A percentile compares a stretch with the other conserved stretches of the same genome.
phyloP scores from a whole-genome alignment of 495 filamentous ascomycete species.

The Parathielavia hyrcaniae region DNA sequence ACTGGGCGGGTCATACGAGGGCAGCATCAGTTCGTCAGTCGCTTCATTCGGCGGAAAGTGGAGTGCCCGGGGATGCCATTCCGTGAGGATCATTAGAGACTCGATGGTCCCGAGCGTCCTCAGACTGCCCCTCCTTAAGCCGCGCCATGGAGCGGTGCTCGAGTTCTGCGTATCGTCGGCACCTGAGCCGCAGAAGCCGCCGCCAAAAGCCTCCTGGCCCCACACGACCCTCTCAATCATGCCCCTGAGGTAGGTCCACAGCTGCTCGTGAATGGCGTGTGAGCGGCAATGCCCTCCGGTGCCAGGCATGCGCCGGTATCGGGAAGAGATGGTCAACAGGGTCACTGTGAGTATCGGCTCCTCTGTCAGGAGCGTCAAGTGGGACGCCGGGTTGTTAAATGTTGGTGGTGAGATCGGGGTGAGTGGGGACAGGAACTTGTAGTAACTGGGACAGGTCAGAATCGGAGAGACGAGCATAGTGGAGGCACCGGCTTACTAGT shows the following conservation, averaged over 20 bases:
- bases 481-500: slow-evolving; percentile 56
- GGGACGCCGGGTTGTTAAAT: slow-evolving; percentile 65
- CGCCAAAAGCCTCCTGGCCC: slow-evolving; percentile 91
- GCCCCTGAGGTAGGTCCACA: slow-evolving; percentile 90
- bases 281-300: slow-evolving; percentile 76
- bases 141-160: slow-evolving; percentile 54
- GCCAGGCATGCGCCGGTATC: slow-evolving; percentile 72
- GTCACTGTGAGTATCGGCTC: slow-evolving; percentile 90
- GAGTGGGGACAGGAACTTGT: slow-evolving; percentile 77
- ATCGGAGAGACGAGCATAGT: neutral
- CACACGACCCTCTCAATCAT: slow-evolving; percentile 93
- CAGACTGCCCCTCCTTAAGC: slow-evolving; percentile 64
- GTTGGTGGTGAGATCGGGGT: slow-evolving; percentile 87
- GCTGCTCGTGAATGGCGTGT: slow-evolving; percentile 85
- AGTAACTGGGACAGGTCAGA: slow-evolving; percentile 56
- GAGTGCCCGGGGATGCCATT: slow-evolving; percentile 92
- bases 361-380: slow-evolving; percentile 71
- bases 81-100: slow-evolving; percentile 84
- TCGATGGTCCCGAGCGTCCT: slow-evolving; percentile 90
- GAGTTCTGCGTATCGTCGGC: slow-evolving; percentile 58
- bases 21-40: slow-evolving; percentile 54
- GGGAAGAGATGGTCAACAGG: slow-evolving; percentile 80
- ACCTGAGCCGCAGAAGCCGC: slow-evolving; percentile 75
- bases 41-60: slow-evolving; percentile 89
- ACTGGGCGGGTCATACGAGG: slow-evolving; percentile 40